Evolutionary conservation across 2,329 filamentous ascomycete species (phyloP), one percentile per base, ranked within the genome.

Genomic region (Sclerotinia minor): DNA sequence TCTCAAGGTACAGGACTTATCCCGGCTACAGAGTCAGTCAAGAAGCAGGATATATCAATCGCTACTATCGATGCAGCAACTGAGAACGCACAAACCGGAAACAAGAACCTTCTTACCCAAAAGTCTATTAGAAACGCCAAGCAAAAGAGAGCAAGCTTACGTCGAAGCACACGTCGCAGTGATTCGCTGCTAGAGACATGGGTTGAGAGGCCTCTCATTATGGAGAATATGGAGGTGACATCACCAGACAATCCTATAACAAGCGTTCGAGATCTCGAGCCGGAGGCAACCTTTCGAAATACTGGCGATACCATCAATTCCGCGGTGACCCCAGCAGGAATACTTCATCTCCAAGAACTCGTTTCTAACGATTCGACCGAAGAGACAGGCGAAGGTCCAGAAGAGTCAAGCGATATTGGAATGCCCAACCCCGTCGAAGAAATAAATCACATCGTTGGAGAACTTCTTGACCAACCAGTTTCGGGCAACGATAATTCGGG

Each of bases 121-220:
- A 52, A 61, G 24, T 13, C 55, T 24, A 15, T 11, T 15, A 61
- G 6, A 61, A 7, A n/a, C 24, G 41, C n/a, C 35, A 67, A 67
- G 55, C 45, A 53, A 24, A 65, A 32, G 24, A 67, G 47, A 52
- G 19, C 35, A 35, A 61, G 64, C 38, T 61, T 44, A 26, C 44
- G 45, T 24, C 44, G 55, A 53, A 67, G 54, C 24, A 53, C 55
- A 52, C 64, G 64, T 47, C 57, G 44, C 45, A 61, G 64, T 21
- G 55, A 67, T 45, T 45, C 55, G 44, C 13, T 67, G 21, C 24
- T 35, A 29, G 47, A 59, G 24, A 32, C 64, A 11, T 19, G 6
- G 1, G 5, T 24, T n/a, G 24, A 41, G 19, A 44, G 21, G 32
- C 32, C 29, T 47, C 17, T 44, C 21, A 2, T n/a, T 19, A 7